Conservation (phyloP, 202 grass and related monocot genomes). For the Zoysia matrella region DNA sequence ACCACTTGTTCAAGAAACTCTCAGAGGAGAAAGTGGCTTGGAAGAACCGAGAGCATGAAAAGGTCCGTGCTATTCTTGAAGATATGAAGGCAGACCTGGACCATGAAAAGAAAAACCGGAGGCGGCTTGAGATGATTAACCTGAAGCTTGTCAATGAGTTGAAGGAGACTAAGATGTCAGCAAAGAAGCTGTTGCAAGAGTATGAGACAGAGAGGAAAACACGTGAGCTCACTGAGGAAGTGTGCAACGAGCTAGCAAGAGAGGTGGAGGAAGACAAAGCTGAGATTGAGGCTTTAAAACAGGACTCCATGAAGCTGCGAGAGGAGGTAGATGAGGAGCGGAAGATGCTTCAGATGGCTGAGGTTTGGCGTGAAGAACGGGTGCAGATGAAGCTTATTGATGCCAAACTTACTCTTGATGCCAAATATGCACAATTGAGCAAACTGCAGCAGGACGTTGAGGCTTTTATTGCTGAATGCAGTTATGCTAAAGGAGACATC, state of each 20-base stretch:
- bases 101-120: constrained; percentile 74
- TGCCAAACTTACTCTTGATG: constrained; percentile 85
- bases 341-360: constrained; percentile 92
- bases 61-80: constrained; percentile 70
- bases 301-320: constrained; percentile 55
- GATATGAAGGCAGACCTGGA: constrained; percentile 25
- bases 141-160: constrained; percentile 82
- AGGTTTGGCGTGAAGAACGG: constrained; percentile 92
- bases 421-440: constrained; percentile 70
- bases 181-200: constrained; percentile 74
- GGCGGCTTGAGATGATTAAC: constrained; percentile 71
- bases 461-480: constrained; percentile 48
- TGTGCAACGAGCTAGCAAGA: constrained; percentile 85
- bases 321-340: constrained; percentile 80
- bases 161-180: constrained; percentile 69
- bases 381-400: constrained; percentile 97
- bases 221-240: constrained; percentile 73
- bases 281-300: constrained; percentile 71
- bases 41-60: constrained; percentile 86
- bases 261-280: constrained; percentile 80
- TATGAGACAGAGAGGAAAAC: constrained; percentile 82
- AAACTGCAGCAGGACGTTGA: constrained; percentile 67
- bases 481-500: constrained; percentile 32
- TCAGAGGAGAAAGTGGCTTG: constrained; percentile 82
- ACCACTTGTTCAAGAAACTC: constrained; percentile 81